Percentiles rank a stretch among this genome's conserved stretches.
phyloP scores from a whole-genome alignment of 192 early-diverging fungal species.

The Radiomyces spectabilis region DNA sequence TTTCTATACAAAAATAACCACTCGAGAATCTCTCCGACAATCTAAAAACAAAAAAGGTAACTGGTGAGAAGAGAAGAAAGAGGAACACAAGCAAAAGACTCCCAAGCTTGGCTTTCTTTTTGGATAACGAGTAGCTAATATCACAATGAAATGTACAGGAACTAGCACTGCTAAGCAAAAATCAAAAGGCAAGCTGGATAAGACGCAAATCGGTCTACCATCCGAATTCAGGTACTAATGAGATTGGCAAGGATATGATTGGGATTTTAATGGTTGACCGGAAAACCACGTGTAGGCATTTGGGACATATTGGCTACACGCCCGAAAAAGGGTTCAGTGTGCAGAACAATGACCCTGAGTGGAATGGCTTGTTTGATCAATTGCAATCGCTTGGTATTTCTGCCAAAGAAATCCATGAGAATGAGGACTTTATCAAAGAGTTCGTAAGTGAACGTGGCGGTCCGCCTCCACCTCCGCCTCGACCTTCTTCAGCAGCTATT shows the following conservation, averaged over 20 bases:
- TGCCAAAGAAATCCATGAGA: conserved; percentile 53
- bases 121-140: conserved; percentile 29
- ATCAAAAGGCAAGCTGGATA: conserved; percentile 41
- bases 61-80: too few relatives aligned
- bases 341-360: conserved; percentile 63
- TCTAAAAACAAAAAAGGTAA: too few relatives aligned
- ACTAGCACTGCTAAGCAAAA: too few relatives aligned
- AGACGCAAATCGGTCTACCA: conserved; percentile 53
- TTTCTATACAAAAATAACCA: conserved; percentile 58
- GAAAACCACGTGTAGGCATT: conserved; percentile 28
- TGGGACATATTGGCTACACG: conserved; percentile 56
- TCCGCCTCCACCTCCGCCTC: conserved; percentile 20
- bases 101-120: conserved; percentile 3
- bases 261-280: background rate
- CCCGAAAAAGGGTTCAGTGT: conserved; percentile 50
- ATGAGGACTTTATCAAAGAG: conserved; percentile 59
- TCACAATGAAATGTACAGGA: too few relatives aligned
- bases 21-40: too few relatives aligned
- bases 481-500: conserved; percentile 19
- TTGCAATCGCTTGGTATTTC: conserved; percentile 58
- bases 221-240: conserved; percentile 35
- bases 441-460: conserved; percentile 64
- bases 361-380: conserved; percentile 60
- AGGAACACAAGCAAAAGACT: conserved; percentile 35
- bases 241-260: background rate